Percentiles rank a stretch among this genome's conserved stretches.
Conservation (phyloP, 2,329 filamentous ascomycete species). For the Phaeophleospora eucalypticola region DNA sequence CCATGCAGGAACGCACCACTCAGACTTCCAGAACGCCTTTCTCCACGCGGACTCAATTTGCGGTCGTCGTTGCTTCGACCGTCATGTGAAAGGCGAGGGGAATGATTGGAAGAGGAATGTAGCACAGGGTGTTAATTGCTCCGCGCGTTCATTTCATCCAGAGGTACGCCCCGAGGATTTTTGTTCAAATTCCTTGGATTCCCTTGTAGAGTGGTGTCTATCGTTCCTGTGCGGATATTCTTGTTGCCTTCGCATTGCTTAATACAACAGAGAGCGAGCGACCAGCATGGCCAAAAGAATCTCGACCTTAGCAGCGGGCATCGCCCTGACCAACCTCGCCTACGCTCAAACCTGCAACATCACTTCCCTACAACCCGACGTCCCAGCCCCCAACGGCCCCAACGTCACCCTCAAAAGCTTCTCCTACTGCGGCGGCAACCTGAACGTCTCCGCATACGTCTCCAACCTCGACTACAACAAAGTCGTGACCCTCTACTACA, state of each 20-base stretch:
- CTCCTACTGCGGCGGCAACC: constrained; percentile 30
- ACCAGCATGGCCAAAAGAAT: neutral
- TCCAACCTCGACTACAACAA: constrained; percentile 33
- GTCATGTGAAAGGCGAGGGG: no score
- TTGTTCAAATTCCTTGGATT: no score
- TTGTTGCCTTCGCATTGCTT: neutral
- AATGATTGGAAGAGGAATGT: neutral
- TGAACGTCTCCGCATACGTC: constrained; percentile 26
- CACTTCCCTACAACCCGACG: constrained; percentile 15
- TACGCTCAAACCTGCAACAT: constrained; percentile 23
- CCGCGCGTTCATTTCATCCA: neutral
- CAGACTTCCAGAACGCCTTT: no score
- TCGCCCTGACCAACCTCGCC: constrained; percentile 5
- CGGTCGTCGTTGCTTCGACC: neutral
- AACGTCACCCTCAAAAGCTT: constrained; percentile 28
- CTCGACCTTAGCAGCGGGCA: neutral
- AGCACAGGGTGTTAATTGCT: neutral
- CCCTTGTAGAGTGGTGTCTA: neutral
- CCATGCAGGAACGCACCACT: no score
- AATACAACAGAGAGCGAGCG: neutral
- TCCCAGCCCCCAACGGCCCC: constrained; percentile 14
- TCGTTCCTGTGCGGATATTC: neutral
- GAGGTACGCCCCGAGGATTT: neutral
- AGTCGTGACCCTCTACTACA: constrained; percentile 30
- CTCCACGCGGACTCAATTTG: no score